Base-by-base conservation (phyloP, 2,329 filamentous ascomycete genomes). In the Fusarium phyllophilum region DNA sequence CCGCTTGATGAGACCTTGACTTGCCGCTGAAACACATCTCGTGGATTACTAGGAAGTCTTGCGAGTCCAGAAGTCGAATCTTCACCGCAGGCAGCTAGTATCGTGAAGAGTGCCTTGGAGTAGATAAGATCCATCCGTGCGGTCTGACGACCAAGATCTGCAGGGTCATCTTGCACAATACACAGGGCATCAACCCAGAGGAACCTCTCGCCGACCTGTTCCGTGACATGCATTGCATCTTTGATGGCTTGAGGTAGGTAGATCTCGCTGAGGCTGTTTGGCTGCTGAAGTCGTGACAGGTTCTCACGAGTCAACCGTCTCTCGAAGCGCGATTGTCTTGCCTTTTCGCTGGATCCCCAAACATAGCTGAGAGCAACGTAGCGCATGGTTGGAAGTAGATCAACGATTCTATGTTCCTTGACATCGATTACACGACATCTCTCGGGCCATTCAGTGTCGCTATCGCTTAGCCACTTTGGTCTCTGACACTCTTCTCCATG, bases 141-240 rank as follows among this genome's bases (percentile, higher is more conserved):
- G 1, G 62, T 57, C 22, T 71, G 67, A 10, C 24, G 49, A 1
- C 55, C 24, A 46, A 62, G 20, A 8, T 71, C 67, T 26, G 29
- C 4, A 18, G 49, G 31, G 10, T 75, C 72, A 15, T 75, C 68
- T 36, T 75, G 65, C 5, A 70, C 46, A 2, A 75, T 75, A 6
- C 72, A 75, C 1, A 75, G 15, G 6, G 72, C 71, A n/a, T 74
- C 72, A 20, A 74, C 65, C 72, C 72, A 74, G 5, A 74, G 31
- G 12, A 52, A 72, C 5, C 61, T 46, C 26, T 69, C 64, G 4
- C 49, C 64, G 51, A 49, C 38, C 14, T 51, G 29, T 7, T 33
- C 26, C 0, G 59, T 58, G 0, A 73, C 33, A 14, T 45, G 5
- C 18, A 73, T 73, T 2, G 71, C 70, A 15, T 73, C 70, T 13